Conservation (phyloP, 2,329 filamentous ascomycete species). For the Monilinia laxa region DNA sequence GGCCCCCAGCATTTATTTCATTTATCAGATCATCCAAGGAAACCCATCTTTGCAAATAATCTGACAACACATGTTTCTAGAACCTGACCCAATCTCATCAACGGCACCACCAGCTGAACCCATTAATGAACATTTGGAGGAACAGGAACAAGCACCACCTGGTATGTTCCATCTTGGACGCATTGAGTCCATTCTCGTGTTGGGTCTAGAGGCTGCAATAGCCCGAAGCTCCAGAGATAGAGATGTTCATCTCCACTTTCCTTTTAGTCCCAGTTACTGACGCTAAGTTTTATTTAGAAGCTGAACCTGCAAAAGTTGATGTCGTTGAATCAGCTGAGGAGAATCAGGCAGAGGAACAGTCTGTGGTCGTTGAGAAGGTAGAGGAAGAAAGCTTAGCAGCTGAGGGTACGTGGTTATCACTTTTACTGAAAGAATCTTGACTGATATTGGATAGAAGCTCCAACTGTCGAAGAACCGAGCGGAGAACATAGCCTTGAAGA, state of each 20-base stretch:
- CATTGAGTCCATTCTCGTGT: constrained; percentile 7
- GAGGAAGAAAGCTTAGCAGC: neutral
- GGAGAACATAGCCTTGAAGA: neutral
- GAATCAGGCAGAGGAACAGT: neutral
- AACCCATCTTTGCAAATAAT: neutral
- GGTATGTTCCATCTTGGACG: constrained; percentile 15
- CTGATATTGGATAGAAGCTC: constrained; percentile 1
- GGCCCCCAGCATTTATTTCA: neutral
- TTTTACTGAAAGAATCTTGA: neutral
- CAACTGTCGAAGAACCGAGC: neutral
- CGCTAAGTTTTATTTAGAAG: constrained; percentile 2
- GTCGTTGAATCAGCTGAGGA: constrained; percentile 1
- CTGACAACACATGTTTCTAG: neutral
- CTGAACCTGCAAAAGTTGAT: constrained; percentile 4
- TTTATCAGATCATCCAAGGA: neutral
- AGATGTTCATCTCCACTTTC: neutral
- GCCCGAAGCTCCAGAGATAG: constrained; percentile 9
- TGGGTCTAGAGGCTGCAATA: constrained; percentile 8
- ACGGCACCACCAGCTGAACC: neutral
- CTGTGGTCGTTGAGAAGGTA: neutral
- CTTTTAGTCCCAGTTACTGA: neutral
- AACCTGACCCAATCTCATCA: neutral
- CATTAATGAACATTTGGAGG: constrained; percentile 1
- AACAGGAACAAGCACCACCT: neutral
- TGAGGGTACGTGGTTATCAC: neutral